These are phyloP conservation scores for Irpex lacteus DNA, from an alignment of 1,284 basidiomycete species.

Conservation along the genomic window DNA sequence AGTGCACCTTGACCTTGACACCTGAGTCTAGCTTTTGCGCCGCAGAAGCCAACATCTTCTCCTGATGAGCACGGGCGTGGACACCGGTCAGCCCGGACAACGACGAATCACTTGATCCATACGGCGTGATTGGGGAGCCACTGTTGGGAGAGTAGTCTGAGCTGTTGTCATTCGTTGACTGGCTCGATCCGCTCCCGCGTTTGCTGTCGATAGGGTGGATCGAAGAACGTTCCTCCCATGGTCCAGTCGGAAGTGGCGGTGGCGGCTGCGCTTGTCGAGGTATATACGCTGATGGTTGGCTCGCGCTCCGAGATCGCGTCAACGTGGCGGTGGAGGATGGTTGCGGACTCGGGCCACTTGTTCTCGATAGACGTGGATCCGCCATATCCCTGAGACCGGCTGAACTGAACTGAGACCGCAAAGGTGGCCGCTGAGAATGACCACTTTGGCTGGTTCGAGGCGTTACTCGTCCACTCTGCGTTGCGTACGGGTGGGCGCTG, in stretches of 20 bases:
- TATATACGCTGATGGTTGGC: conserved; percentile 70
- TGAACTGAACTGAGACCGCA: conserved; percentile 73
- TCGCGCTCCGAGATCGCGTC: conserved; percentile 67
- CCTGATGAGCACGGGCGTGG: conserved; percentile 45
- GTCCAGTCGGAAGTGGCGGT: conserved; percentile 55
- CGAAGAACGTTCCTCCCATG: conserved; percentile 47
- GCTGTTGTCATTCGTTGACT: conserved; percentile 67
- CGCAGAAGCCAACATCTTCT: conserved; percentile 32
- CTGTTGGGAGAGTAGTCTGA: conserved; percentile 80
- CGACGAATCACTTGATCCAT: conserved; percentile 81
- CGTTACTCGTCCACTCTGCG: conserved; percentile 35
- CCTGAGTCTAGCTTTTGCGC: conserved; percentile 28
- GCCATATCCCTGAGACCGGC: conserved; percentile 46
- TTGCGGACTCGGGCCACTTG: conserved; percentile 21
- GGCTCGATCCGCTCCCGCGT: conserved; percentile 76
- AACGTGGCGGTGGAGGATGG: conserved; percentile 23
- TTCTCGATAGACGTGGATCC: conserved; percentile 42
- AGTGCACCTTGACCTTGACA: conserved; percentile 87
- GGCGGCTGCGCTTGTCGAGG: conserved; percentile 43
- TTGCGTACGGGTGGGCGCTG: conserved; percentile 11
- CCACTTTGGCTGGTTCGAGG: conserved; percentile 47
- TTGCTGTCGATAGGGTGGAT: conserved; percentile 57
- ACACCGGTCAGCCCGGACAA: conserved; percentile 48
- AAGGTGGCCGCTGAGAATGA: conserved; percentile 40
- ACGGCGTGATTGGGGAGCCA: conserved; percentile 79